A percentile compares a stretch with the other conserved stretches of the same genome.
Conservation (phyloP, 2,329 filamentous ascomycete species). For the Ophiostoma piceae region DNA sequence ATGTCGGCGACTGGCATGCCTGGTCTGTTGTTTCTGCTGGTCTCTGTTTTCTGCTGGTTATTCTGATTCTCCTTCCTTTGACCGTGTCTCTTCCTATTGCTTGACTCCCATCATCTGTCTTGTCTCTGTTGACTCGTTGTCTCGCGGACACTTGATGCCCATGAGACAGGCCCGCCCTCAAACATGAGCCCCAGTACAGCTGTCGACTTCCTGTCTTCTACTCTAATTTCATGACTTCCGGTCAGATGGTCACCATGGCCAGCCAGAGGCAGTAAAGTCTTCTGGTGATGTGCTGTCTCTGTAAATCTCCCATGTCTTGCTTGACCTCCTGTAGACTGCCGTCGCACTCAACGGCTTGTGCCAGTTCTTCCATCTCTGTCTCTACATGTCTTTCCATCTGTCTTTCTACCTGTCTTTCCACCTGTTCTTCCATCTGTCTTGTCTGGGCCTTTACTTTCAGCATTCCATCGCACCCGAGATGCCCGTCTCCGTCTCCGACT, state of each 20-base stretch:
- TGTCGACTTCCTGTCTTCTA: neutral
- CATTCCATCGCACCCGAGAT: neutral
- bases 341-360: neutral
- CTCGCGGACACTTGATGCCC: neutral
- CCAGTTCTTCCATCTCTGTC: slow-evolving; percentile 3
- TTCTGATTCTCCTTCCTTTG: neutral
- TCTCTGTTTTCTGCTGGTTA: neutral
- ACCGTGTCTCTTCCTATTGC: neutral
- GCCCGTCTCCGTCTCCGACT: neutral
- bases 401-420: neutral
- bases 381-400: neutral
- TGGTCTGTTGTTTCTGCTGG: neutral
- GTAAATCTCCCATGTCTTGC: neutral
- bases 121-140: neutral
- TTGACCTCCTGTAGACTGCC: neutral
- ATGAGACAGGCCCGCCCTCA: neutral
- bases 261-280: neutral
- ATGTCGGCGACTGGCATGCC: neutral
- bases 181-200: neutral
- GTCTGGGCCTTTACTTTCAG: neutral
- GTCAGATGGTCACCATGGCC: neutral
- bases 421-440: neutral
- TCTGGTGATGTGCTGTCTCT: neutral
- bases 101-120: neutral
- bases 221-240: neutral